Base-by-base conservation (phyloP, 148 eudicot genomes). In the Arctostaphylos glauca region DNA sequence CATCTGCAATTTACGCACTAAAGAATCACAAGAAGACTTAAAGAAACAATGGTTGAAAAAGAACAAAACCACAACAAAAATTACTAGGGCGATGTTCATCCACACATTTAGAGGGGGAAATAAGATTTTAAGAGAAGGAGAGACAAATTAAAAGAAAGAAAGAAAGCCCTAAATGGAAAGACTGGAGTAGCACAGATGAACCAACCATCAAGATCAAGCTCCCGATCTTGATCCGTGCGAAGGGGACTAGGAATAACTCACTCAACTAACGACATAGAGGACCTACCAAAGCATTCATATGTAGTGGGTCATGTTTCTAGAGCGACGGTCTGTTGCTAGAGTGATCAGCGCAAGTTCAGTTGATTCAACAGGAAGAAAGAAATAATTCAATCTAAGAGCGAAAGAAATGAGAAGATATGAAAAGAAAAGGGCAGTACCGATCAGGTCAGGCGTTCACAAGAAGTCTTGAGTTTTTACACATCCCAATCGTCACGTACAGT, bases 391-490 rank as follows among this genome's bases (percentile, higher is more conserved):
- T 59, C 7, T 13, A n/a, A 31, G 55, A 77, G 59, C 9, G 4
- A 76, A 76, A 12, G 0, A 76, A 50, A 31, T 2, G 13, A 59
- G 59, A 77, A 77, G 3, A 53, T 3, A 58, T 9, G 49, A 41
- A 77, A 43, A 12, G 47, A 41, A 43, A 78, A 43, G 14, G 31
- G 60, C 55, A 54, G 50, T 77, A 77, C 80, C 80, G 64, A 41
- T 56, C 49, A 56, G 49, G 25, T 38, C 50, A 56, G 31, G 66
- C 21, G 49, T 38, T 38, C 31, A 38, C 25, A 66, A 43, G 66
- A 77, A 31, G 50, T 60, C 21, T 10, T 10, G 55, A 10, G n/a
- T 12, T 23, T 74, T 49, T 15, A 50, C 59, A 76, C 60, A 76
- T 76, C 79, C 47, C 25, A 74, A 38, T 46, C 49, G 31, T 16